Conservation (phyloP, 2,329 filamentous ascomycete genomes). For the Chalara sp. region DNA sequence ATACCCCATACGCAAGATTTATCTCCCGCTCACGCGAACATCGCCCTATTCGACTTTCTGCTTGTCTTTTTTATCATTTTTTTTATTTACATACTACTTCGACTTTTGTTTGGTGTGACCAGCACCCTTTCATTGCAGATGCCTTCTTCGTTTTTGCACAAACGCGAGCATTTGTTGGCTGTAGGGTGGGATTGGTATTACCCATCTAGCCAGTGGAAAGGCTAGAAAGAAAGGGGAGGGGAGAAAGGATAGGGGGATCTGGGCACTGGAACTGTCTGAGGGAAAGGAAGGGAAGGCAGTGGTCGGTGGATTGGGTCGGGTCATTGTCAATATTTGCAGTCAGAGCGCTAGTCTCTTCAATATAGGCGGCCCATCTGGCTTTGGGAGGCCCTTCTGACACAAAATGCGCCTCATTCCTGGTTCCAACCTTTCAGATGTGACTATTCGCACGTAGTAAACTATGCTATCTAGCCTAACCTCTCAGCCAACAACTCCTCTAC, state of each 20-base stretch:
- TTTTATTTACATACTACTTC: background rate
- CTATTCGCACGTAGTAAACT: background rate
- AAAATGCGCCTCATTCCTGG: background rate
- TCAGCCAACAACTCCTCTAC: conserved; percentile 69
- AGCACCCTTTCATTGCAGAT: background rate
- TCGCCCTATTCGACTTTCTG: conserved; percentile 5
- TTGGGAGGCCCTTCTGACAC: conserved; percentile 24
- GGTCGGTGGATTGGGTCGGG: too few relatives aligned
- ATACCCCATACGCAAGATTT: conserved; percentile 19
- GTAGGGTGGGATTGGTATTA: too few relatives aligned
- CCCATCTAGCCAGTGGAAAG: too few relatives aligned
- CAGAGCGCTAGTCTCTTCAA: background rate
- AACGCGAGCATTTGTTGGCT: too few relatives aligned
- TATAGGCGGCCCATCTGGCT: conserved; percentile 19
- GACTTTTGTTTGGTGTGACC: background rate
- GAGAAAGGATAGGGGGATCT: too few relatives aligned
- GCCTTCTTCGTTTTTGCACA: too few relatives aligned
- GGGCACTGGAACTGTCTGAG: too few relatives aligned
- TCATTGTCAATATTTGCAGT: too few relatives aligned
- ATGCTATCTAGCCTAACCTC: conserved; percentile 42
- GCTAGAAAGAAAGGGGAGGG: too few relatives aligned
- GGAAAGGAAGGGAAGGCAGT: too few relatives aligned
- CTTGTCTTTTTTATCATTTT: conserved; percentile 5
- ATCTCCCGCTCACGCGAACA: conserved; percentile 25
- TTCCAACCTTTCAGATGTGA: background rate